Evolutionary conservation across 2,329 filamentous ascomycete species (phyloP).

Genomic region (Ceratocystis colombiana): DNA sequence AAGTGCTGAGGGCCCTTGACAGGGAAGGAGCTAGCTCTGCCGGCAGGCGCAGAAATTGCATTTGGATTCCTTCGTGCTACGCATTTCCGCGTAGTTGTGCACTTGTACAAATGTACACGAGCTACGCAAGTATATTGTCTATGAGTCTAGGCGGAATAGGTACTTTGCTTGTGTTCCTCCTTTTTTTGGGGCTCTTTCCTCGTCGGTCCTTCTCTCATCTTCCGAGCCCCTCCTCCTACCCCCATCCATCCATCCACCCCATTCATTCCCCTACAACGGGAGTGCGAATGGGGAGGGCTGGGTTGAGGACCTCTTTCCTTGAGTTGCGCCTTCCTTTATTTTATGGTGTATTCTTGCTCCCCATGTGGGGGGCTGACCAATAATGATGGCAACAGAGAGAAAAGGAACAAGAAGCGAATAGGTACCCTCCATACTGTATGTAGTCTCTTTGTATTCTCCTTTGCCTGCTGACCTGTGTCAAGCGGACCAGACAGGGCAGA

Average conservation of each 20-base stretch:
- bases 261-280: not conserved
- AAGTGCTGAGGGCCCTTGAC: constrained; percentile 16
- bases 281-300: not conserved
- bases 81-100: not conserved
- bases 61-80: constrained; percentile 18
- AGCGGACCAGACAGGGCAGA: not conserved
- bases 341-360: not conserved
- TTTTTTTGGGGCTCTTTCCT: not conserved
- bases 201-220: constrained; percentile 10
- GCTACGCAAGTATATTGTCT: not conserved
- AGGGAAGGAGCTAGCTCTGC: constrained; percentile 22
- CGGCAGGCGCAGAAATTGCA: constrained; percentile 22
- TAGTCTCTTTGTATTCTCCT: not conserved
- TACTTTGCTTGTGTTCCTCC: not conserved
- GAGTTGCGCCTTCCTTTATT: constrained; percentile 5
- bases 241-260: not conserved
- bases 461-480: not conserved
- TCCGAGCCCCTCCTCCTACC: not conserved
- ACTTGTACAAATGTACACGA: not conserved
- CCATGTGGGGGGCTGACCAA: no score
- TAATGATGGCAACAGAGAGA: not conserved
- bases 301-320: not conserved
- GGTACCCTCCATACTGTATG: not conserved
- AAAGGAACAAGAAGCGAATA: not conserved
- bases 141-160: not conserved